Base-by-base conservation (phyloP, 2,329 filamentous ascomycete species). In the Hymenoscyphus albidus region DNA sequence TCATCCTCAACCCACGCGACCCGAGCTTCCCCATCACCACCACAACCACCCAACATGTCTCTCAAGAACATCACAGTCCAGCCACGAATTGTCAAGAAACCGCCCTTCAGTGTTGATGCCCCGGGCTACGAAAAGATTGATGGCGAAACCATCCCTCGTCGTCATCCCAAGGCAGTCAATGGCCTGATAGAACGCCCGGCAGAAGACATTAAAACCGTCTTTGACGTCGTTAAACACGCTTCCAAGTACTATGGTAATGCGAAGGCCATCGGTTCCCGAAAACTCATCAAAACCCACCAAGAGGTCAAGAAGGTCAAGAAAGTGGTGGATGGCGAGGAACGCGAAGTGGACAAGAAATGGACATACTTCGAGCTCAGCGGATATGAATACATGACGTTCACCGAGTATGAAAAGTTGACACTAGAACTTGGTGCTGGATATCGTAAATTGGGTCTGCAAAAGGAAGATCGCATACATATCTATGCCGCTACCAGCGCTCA, bases 301-400 rank as follows among this genome's bases (percentile, higher is more conserved):
- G 92, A 96, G 79, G 90, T 86, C 73, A 96, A 94, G 83, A 94
- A 92, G 83, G 81, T 96, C 76, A 95, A 94, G 85, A 95, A 93
- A 83, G 83, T 93, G 64, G 81, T 96, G 56, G 90, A 95, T 76
- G 92, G 92, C 69, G 84, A 88, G 73, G 89, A 94, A 81, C 80
- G 85, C 73, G 85, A 93, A 78, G 85, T 93, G 35, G 90, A 94
- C 76, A 96, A 96, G 86, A 84, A 91, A 74, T 96, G 92, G 92
- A 89, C 88, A 64, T 96, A 90, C 78, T 95, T 92, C 76, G 92
- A 96, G 81, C 86, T 94, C 72, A 89, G 89, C 75, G 82, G 81
- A 61, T 96, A 94, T 81, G 84, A 87, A 67, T 96, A 90, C 81
- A 82, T 89, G 75, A 89, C 83, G 74, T 96, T 91, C 78, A 82